A percentile compares a stretch with the other conserved stretches of the same genome.
phyloP scores from a whole-genome alignment of 2,329 filamentous ascomycete genomes.

The Pseudocercospora macadamiae region DNA sequence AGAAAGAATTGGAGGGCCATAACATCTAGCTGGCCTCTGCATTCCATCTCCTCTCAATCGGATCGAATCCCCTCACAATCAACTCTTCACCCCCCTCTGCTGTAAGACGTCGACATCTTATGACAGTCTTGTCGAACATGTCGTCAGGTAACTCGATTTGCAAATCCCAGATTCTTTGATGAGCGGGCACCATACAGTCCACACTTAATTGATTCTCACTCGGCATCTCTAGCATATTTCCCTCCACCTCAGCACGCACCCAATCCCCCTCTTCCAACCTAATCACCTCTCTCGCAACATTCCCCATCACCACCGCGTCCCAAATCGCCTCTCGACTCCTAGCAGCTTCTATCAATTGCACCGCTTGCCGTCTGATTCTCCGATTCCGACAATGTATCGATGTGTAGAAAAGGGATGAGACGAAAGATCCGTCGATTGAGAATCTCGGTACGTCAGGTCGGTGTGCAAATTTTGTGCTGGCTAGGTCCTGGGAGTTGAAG shows the following conservation, averaged over 20 bases:
- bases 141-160: not conserved
- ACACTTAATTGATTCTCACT: no score
- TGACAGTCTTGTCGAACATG: not conserved
- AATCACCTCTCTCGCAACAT: not conserved
- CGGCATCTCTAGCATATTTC: not conserved
- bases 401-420: not conserved
- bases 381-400: not conserved
- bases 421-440: not conserved
- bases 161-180: not conserved
- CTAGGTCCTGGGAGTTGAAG: not conserved
- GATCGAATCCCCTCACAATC: not conserved
- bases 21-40: not conserved
- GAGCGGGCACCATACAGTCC: not conserved
- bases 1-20: conserved; percentile 29
- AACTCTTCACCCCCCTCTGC: not conserved
- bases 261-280: not conserved
- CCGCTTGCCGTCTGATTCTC: not conserved
- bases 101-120: not conserved
- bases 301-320: not conserved
- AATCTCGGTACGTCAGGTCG: not conserved
- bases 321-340: not conserved
- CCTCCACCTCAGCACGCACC: not conserved
- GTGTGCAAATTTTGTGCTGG: not conserved
- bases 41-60: not conserved
- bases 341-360: not conserved